phyloP scores from a whole-genome alignment of 2,329 filamentous ascomycete species.

The Huntiella bhutanensis region DNA sequence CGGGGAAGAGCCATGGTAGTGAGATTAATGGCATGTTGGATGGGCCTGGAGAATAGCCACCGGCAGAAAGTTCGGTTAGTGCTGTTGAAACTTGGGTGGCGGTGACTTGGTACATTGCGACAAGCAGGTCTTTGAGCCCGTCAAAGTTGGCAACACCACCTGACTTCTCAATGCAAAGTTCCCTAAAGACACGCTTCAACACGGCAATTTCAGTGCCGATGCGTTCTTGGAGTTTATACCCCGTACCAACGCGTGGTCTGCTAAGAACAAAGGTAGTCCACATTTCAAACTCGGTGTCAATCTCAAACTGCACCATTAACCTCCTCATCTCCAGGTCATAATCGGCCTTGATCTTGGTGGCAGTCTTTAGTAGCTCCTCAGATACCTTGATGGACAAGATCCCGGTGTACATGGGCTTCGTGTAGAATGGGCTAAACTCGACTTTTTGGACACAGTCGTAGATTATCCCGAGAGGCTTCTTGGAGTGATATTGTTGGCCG shows the following conservation, averaged over 20 bases:
- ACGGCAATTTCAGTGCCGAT: conserved; percentile 48
- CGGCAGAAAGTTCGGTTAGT: conserved; percentile 24
- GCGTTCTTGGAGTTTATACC: conserved; percentile 78
- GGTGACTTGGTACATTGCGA: conserved; percentile 77
- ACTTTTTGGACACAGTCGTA: conserved; percentile 56
- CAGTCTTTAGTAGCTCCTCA: conserved; percentile 35
- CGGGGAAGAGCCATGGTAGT: conserved; percentile 81
- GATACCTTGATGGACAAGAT: conserved; percentile 43
- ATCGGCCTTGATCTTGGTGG: conserved; percentile 46
- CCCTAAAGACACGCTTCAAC: conserved; percentile 51
- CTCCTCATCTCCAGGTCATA: conserved; percentile 64
- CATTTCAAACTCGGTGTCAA: conserved; percentile 77
- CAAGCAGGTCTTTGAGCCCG: conserved; percentile 54
- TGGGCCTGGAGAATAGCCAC: conserved; percentile 12
- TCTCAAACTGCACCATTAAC: conserved; percentile 69
- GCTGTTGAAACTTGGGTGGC: conserved; percentile 47
- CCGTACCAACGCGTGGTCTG: conserved; percentile 49
- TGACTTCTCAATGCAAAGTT: conserved; percentile 44
- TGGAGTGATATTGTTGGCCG: conserved; percentile 42
- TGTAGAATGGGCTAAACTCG: conserved; percentile 55
- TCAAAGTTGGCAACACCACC: conserved; percentile 25
- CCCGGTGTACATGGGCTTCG: conserved; percentile 53
- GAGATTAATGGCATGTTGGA: conserved; percentile 63
- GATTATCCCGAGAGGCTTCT: conserved; percentile 56
- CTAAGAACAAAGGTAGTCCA: conserved; percentile 72